Percentiles rank a stretch among this genome's conserved stretches.
phyloP scores from a whole-genome alignment of 2,329 filamentous ascomycete species.

The Aspergillus quadrilineatus region DNA sequence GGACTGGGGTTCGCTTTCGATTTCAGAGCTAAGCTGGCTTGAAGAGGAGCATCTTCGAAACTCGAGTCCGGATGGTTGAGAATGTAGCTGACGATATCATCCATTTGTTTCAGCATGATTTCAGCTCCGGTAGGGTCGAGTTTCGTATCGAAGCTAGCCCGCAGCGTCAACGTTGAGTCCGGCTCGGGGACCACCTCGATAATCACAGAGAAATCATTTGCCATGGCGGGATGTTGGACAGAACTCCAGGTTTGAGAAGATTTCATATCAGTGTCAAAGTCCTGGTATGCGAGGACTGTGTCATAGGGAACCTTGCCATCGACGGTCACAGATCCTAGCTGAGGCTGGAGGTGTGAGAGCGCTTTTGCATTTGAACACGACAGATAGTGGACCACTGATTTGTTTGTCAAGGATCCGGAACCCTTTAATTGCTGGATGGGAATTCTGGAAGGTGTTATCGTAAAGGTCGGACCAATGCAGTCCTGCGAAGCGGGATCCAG shows the following conservation, averaged over 20 bases:
- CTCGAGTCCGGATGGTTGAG: conserved; percentile 23
- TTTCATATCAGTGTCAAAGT: conserved; percentile 25
- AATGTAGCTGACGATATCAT: conserved; percentile 27
- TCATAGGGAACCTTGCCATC: conserved; percentile 35
- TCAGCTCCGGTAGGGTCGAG: conserved; percentile 25
- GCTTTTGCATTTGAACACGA: conserved; percentile 24
- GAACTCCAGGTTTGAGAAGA: conserved; percentile 20
- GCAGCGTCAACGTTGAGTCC: conserved; percentile 26
- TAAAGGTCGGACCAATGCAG: conserved; percentile 37
- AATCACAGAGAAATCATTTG: conserved; percentile 34
- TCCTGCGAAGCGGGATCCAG: conserved; percentile 24
- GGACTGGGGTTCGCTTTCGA: conserved; percentile 24
- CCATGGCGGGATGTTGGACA: conserved; percentile 28
- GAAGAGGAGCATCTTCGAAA: conserved; percentile 20
- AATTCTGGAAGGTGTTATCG: conserved; percentile 35
- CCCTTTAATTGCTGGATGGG: conserved; percentile 19
- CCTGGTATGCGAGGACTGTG: conserved; percentile 37
- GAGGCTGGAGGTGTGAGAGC: conserved; percentile 25
- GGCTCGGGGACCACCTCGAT: conserved; percentile 30
- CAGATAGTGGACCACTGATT: conserved; percentile 26
- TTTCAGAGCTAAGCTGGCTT: conserved; percentile 17
- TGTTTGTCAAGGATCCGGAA: conserved; percentile 21
- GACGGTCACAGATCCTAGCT: conserved; percentile 24
- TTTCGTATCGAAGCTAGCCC: conserved; percentile 28
- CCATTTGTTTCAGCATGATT: conserved; percentile 30